These are phyloP conservation scores for Claviceps digitariae DNA, from an alignment of 2,329 filamentous ascomycete genomes.

Conservation along the genomic window DNA sequence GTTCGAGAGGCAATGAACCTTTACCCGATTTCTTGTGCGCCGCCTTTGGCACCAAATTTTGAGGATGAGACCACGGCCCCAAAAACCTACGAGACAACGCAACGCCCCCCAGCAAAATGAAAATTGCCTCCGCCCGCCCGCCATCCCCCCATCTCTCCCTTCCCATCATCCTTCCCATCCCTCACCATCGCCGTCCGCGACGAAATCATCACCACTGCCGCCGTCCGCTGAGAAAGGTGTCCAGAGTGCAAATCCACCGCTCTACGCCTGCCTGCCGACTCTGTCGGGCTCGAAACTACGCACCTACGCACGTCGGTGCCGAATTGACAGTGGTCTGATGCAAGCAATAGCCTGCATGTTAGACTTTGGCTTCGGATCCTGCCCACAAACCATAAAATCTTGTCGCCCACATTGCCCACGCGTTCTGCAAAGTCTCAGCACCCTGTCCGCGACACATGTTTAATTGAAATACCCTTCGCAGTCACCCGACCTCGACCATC, in stretches of 20 bases:
- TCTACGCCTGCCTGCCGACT: constrained; percentile 17
- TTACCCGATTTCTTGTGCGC: constrained; percentile 24
- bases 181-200: constrained; percentile 15
- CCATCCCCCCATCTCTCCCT: constrained; percentile 12
- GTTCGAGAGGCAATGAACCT: constrained; percentile 13
- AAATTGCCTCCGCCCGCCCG: constrained; percentile 16
- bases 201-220: constrained; percentile 13
- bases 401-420: not conserved
- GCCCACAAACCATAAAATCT: constrained; percentile 1
- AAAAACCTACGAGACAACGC: constrained; percentile 24
- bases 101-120: constrained; percentile 16
- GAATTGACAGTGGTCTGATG: constrained; percentile 10
- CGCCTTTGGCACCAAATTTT: constrained; percentile 25
- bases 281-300: constrained; percentile 14
- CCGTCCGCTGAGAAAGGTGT: constrained; percentile 1
- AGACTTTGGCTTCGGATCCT: not conserved
- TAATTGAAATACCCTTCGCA: not conserved
- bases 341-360: constrained; percentile 6
- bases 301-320: constrained; percentile 1
- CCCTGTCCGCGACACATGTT: not conserved
- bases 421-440: not conserved
- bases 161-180: constrained; percentile 8
- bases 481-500: not conserved
- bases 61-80: constrained; percentile 27
- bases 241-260: constrained; percentile 7